Conservation (phyloP, 495 filamentous ascomycete species). For the Aspergillus conjunctus region DNA sequence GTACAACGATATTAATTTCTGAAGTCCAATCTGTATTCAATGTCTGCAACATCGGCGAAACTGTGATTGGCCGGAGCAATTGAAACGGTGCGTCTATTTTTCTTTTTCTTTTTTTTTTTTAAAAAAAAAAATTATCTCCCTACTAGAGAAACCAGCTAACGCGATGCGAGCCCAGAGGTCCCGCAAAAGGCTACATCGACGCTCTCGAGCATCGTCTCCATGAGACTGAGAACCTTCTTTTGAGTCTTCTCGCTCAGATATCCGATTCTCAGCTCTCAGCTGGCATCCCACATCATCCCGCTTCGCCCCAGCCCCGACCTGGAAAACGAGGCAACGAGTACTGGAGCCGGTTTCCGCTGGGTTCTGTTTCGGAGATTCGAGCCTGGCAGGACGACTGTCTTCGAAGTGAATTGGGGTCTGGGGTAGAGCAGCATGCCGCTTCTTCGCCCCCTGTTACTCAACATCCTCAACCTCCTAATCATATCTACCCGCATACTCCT, state of each 20-base stretch:
- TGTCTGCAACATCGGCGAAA: slow-evolving; percentile 39
- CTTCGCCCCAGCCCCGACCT: slow-evolving; percentile 25
- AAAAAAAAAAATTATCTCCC: no score
- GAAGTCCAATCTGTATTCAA: slow-evolving; percentile 41
- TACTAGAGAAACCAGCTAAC: background rate
- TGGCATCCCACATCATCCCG: slow-evolving; percentile 17
- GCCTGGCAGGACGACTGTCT: slow-evolving; percentile 39
- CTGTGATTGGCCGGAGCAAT: slow-evolving; percentile 45
- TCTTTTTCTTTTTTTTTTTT: no score
- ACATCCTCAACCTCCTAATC: background rate
- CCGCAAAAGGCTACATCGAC: slow-evolving; percentile 46
- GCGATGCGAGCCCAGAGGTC: slow-evolving; percentile 27
- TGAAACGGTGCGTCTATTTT: slow-evolving; percentile 35
- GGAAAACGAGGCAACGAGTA: slow-evolving; percentile 38
- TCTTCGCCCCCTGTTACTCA: background rate
- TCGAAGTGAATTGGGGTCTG: background rate
- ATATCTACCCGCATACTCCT: background rate
- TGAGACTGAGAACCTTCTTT: slow-evolving; percentile 38
- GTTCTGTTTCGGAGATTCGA: slow-evolving; percentile 36
- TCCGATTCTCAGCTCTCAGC: slow-evolving; percentile 34
- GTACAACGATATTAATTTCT: background rate
- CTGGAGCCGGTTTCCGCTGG: slow-evolving; percentile 42
- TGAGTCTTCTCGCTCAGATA: slow-evolving; percentile 36
- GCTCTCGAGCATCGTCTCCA: slow-evolving; percentile 42
- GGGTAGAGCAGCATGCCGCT: background rate